Evolutionary conservation across 2,329 filamentous ascomycete genomes (phyloP).

Genomic region (Colletotrichum cordylinicola): DNA sequence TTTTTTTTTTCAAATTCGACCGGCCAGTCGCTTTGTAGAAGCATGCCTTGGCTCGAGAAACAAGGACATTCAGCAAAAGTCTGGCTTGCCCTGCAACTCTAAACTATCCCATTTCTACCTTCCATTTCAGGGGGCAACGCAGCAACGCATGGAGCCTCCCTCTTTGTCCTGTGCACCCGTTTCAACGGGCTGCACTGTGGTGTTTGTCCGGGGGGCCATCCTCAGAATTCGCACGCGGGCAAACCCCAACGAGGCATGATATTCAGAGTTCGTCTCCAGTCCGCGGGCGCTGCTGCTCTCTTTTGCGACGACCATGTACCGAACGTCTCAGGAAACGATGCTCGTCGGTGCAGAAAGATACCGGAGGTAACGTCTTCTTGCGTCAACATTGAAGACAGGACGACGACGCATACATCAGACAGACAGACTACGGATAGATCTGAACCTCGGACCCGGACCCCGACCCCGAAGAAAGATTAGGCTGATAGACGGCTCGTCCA

Average conservation of each 20-base stretch:
- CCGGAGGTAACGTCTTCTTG: not conserved
- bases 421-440: not conserved
- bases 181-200: not conserved
- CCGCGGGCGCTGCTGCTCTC: not conserved
- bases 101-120: not conserved
- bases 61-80: not conserved
- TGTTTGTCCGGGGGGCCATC: not conserved
- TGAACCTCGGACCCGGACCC: not conserved
- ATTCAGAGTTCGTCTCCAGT: not conserved
- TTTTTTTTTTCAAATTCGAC: not conserved
- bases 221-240: not conserved
- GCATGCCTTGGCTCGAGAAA: not conserved
- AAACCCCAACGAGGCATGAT: not conserved
- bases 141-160: not conserved
- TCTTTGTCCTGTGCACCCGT: not conserved
- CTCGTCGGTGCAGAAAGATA: not conserved
- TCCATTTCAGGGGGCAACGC: not conserved
- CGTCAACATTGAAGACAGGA: not conserved
- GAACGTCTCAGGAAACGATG: not conserved
- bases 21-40: not conserved
- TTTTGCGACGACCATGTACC: not conserved
- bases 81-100: not conserved
- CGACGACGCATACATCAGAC: not conserved
- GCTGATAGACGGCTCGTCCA: not conserved
- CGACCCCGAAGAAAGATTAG: not conserved